These are phyloP conservation scores for Suhomyces anneliseae DNA, from an alignment of 1,139 yeast genomes.

Conservation along the genomic window DNA sequence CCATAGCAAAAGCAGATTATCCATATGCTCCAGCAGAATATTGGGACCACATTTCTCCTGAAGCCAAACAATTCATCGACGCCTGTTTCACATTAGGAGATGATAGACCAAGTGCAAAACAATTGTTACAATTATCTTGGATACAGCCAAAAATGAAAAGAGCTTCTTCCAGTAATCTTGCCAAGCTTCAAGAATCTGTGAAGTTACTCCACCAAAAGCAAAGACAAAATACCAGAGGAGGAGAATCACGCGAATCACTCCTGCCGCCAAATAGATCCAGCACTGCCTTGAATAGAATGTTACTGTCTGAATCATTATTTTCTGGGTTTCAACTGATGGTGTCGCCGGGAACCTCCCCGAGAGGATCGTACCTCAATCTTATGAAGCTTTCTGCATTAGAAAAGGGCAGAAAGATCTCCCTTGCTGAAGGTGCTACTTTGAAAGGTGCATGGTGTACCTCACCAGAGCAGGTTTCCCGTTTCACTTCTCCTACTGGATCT, in stretches of 20 bases:
- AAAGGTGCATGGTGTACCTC: conserved; percentile 33
- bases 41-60: conserved; percentile 54
- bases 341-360: conserved; percentile 3
- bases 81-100: conserved; percentile 51
- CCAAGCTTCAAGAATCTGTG: conserved; percentile 10
- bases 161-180: conserved; percentile 2
- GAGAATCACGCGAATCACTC: background rate
- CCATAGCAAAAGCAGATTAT: conserved; percentile 57
- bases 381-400: conserved; percentile 10
- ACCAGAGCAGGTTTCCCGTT: conserved; percentile 30
- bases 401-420: conserved; percentile 15
- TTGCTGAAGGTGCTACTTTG: conserved; percentile 21
- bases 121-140: conserved; percentile 53
- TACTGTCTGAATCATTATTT: conserved; percentile 6
- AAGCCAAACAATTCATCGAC: conserved; percentile 60
- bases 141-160: conserved; percentile 14
- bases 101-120: conserved; percentile 48
- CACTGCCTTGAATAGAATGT: background rate
- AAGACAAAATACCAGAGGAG: background rate
- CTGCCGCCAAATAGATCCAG: conserved; percentile 5
- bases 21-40: conserved; percentile 60
- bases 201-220: conserved; percentile 9
- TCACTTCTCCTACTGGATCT: conserved; percentile 26
- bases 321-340: background rate
- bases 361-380: conserved; percentile 3